phyloP scores from a whole-genome alignment of 2,329 filamentous ascomycete species.

The Ceratocystis smalleyi region DNA sequence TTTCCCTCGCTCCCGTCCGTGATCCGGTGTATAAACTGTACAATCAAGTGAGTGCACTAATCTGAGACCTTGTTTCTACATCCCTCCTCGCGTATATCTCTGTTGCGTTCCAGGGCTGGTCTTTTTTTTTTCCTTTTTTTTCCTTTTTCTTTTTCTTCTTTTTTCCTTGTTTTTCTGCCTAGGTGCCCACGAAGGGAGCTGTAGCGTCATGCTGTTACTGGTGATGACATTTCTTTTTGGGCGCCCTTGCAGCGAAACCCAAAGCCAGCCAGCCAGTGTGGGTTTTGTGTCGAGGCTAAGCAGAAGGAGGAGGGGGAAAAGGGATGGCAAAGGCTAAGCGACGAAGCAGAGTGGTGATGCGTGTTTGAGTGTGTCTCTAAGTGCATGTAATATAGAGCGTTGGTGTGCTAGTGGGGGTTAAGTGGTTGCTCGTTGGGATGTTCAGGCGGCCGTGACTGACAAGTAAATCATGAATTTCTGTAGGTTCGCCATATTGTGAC shows the following conservation, averaged over 20 bases:
- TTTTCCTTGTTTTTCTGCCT: neutral
- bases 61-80: constrained; percentile 4
- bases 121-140: neutral
- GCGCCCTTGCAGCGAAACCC: neutral
- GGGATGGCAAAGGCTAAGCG: neutral
- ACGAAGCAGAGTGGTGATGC: neutral
- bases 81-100: neutral
- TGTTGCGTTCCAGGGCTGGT: neutral
- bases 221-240: neutral
- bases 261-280: neutral
- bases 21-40: neutral
- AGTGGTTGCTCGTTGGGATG: neutral
- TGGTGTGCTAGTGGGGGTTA: neutral
- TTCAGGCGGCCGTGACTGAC: neutral
- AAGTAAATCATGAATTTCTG: neutral
- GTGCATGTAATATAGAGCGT: neutral
- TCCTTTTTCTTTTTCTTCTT: neutral
- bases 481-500: neutral
- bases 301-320: neutral
- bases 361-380: neutral
- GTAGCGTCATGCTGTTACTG: neutral
- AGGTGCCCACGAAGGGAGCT: neutral
- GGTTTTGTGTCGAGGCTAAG: neutral
- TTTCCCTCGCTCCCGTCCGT: neutral
- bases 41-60: neutral